Evolutionary conservation across 2,329 filamentous ascomycete genomes (phyloP).

Genomic region (Zymoseptoria crescenta): DNA sequence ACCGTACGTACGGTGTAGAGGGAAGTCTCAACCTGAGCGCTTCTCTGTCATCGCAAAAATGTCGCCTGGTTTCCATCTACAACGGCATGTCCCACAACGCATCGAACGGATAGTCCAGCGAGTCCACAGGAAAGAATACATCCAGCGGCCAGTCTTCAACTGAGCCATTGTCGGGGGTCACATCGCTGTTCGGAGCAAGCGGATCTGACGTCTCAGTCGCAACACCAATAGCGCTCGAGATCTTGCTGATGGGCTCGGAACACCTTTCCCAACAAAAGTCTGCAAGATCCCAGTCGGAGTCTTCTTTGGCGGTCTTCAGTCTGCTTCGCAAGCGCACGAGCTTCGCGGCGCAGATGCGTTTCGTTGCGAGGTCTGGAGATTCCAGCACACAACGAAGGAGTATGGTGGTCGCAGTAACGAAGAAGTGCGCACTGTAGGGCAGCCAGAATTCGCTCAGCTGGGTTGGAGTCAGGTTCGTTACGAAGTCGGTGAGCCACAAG

Average conservation of each 20-base stretch:
- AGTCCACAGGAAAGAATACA: slow-evolving; percentile 8
- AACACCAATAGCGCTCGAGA: slow-evolving; percentile 20
- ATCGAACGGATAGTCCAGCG: slow-evolving; percentile 11
- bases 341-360: slow-evolving; percentile 39
- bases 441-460: slow-evolving; percentile 50
- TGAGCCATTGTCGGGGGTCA: not conserved
- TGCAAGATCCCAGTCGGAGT: slow-evolving; percentile 43
- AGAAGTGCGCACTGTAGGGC: slow-evolving; percentile 44
- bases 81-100: slow-evolving; percentile 7
- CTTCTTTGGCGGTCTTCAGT: slow-evolving; percentile 3
- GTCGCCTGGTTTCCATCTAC: not conserved
- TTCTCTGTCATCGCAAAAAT: too few relatives aligned
- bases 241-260: slow-evolving; percentile 30
- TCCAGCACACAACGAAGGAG: slow-evolving; percentile 46
- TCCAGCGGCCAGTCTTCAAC: not conserved
- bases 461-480: slow-evolving; percentile 38
- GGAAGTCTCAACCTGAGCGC: too few relatives aligned
- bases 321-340: slow-evolving; percentile 4
- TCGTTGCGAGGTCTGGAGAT: slow-evolving; percentile 40
- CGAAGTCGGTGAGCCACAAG: slow-evolving; percentile 43
- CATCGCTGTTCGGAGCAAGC: too few relatives aligned
- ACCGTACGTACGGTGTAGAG: too few relatives aligned
- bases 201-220: not conserved
- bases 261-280: slow-evolving; percentile 45
- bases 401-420: slow-evolving; percentile 48